Evolutionary conservation across 2,329 filamentous ascomycete species (phyloP).

Genomic region (Chrysoporthe austroafricana): DNA sequence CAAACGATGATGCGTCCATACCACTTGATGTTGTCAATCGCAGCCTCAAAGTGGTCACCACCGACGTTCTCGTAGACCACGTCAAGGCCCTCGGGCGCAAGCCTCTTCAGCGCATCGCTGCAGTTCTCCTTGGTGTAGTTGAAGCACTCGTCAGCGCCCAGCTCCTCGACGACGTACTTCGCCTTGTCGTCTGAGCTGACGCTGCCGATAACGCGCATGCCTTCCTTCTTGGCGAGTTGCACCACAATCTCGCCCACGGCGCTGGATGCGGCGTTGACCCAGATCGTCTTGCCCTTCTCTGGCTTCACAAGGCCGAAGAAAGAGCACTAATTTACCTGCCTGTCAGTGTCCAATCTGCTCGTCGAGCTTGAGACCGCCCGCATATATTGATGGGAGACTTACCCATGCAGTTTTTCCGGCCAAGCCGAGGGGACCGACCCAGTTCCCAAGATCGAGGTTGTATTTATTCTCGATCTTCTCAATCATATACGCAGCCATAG

Average conservation of each 20-base stretch:
- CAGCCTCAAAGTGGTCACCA: slow-evolving; percentile 68
- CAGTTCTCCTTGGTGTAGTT: slow-evolving; percentile 81
- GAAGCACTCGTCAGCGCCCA: slow-evolving; percentile 74
- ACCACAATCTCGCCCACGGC: slow-evolving; percentile 77
- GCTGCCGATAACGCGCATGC: slow-evolving; percentile 73
- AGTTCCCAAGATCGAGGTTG: slow-evolving; percentile 63
- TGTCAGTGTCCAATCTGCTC: neutral
- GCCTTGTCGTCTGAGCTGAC: slow-evolving; percentile 79
- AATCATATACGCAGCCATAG: slow-evolving; percentile 19
- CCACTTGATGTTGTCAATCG: slow-evolving; percentile 61
- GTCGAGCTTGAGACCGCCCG: neutral
- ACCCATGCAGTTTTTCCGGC: slow-evolving; percentile 74
- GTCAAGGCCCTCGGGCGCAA: slow-evolving; percentile 74
- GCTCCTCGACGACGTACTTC: slow-evolving; percentile 69
- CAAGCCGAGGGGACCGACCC: slow-evolving; percentile 75
- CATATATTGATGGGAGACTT: neutral
- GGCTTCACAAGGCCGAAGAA: slow-evolving; percentile 77
- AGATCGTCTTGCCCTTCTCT: slow-evolving; percentile 77
- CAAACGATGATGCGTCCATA: slow-evolving; percentile 67
- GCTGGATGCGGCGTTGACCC: slow-evolving; percentile 74
- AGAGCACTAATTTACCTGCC: slow-evolving; percentile 47
- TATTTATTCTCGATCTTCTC: slow-evolving; percentile 66
- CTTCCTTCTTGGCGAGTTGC: slow-evolving; percentile 76
- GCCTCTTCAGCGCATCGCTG: slow-evolving; percentile 63
- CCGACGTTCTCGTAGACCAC: slow-evolving; percentile 85